These are phyloP conservation scores for Tricholoma matsutake DNA, from an alignment of 768 basidiomycete species.

Conservation along the genomic window DNA sequence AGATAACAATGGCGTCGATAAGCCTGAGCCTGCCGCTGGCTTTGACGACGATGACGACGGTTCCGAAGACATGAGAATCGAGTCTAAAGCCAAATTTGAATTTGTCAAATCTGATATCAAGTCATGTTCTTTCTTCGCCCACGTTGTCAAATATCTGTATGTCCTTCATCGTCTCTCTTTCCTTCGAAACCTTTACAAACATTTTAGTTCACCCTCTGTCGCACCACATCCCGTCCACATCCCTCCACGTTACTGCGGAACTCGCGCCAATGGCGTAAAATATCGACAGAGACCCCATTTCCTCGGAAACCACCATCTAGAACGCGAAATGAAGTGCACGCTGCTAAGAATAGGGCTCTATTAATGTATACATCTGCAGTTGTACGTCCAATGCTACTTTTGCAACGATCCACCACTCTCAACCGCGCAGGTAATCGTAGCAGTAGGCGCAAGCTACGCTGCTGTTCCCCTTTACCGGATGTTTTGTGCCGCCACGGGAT, in stretches of 20 bases:
- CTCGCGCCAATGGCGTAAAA: conserved; percentile 6
- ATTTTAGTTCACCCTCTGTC: conserved; percentile 11
- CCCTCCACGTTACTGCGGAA: background rate
- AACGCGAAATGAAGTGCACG: conserved; percentile 41
- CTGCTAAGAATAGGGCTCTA: conserved; percentile 63
- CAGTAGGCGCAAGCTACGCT: conserved; percentile 89
- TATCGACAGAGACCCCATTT: conserved; percentile 12
- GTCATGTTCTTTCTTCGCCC: conserved; percentile 12
- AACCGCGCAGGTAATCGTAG: conserved; percentile 61
- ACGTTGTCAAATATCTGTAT: conserved; percentile 6
- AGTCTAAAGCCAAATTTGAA: background rate
- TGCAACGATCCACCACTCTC: background rate
- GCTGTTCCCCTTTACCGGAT: conserved; percentile 96
- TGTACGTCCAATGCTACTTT: conserved; percentile 40
- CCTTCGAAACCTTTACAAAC: conserved; percentile 8
- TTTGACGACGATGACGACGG: conserved; percentile 22
- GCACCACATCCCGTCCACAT: background rate
- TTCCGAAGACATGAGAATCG: conserved; percentile 13
- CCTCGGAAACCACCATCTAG: conserved; percentile 9
- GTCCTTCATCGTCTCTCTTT: background rate
- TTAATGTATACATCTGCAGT: conserved; percentile 85
- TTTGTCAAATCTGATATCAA: too few species aligned
- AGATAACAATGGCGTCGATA: conserved; percentile 12
- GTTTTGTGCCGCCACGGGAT: conserved; percentile 97
- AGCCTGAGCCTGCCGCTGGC: conserved; percentile 5